Conservation (phyloP, 805 yeast genomes). For the Nakazawaea molendinolei region DNA sequence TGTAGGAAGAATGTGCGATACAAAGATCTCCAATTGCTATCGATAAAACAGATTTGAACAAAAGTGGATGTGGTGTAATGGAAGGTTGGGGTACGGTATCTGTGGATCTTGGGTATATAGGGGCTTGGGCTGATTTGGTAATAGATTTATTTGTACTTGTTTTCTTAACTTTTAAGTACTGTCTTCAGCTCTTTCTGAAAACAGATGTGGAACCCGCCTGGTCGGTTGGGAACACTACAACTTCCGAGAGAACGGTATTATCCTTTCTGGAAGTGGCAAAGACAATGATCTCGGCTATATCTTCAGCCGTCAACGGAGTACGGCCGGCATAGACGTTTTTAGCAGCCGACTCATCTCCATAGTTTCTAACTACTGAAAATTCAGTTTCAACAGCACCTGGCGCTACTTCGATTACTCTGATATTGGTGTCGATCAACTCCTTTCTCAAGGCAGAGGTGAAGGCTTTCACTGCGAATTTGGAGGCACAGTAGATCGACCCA, state of each 20-base stretch:
- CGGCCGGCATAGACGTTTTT: constrained; percentile 60
- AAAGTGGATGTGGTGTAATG: neutral
- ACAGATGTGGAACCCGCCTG: constrained; percentile 76
- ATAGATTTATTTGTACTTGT: neutral
- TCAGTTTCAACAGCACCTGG: constrained; percentile 82
- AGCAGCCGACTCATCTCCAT: constrained; percentile 56
- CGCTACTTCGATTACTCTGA: constrained; percentile 67
- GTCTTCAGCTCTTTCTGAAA: constrained; percentile 23
- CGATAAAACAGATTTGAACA: constrained; percentile 3
- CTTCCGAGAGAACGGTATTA: constrained; percentile 73
- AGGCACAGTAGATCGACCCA: constrained; percentile 72
- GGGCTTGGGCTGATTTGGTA: neutral
- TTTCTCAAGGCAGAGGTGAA: constrained; percentile 62
- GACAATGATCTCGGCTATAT: constrained; percentile 68
- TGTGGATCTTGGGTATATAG: neutral
- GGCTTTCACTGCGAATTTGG: constrained; percentile 66
- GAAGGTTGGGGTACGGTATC: too few species aligned
- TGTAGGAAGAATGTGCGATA: constrained; percentile 21
- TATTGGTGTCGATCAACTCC: constrained; percentile 43
- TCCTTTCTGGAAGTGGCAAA: constrained; percentile 61
- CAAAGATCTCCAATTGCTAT: constrained; percentile 8
- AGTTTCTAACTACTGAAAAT: constrained; percentile 56
- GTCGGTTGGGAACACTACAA: constrained; percentile 75
- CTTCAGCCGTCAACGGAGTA: constrained; percentile 65
- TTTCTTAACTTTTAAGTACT: neutral